Base-by-base conservation (phyloP, 1,284 basidiomycete species). In the Neonothopanus nambi region DNA sequence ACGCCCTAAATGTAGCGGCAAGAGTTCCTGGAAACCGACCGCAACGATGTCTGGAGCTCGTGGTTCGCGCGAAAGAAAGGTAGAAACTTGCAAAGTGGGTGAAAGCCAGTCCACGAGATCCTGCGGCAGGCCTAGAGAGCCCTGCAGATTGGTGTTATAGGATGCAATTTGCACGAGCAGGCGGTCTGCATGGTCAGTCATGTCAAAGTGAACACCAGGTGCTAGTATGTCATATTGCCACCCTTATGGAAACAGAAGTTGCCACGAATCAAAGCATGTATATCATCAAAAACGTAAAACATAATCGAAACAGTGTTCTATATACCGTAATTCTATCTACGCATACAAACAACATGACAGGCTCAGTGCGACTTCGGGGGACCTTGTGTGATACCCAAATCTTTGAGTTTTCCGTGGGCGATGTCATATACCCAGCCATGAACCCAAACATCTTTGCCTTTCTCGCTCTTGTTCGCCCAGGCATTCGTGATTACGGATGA, bases 391-490 rank as follows among this genome's bases (percentile, higher is more conserved):
- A 91, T 67, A 18, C 76, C 78, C 54, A 95, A 72, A 63, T 95
- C 92, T 61, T 75, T 75, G 68, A 95, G 70, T 50, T 72, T 73
- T 8, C 93, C 93, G 9, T 76, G 80, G 48, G 75, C 80, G 54
- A 95, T 68, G 51, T 92, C 84, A 67, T 92, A 95, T 37, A 95
- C 81, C 88, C 89, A 93, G 2, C 93, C 93, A 63, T 95, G 91
- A 8, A 95, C 82, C 68, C 74, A 80, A 37, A 94, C 74, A n/a
- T 79, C 71, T 68, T 81, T 85, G 28, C 81, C 81, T 52, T 75
- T 67, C 33, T 65, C 67, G 52, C 70, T 72, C 48, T 65, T 70
- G 36, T 74, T 75, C 0, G 72, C 78, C 93, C 93, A 96, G 39
- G 89, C 91, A 51, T 80, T 68, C 60, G 72, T 67, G 48, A 98